Conservation (phyloP, 2,329 filamentous ascomycete genomes). For the Colletotrichum melonis region DNA sequence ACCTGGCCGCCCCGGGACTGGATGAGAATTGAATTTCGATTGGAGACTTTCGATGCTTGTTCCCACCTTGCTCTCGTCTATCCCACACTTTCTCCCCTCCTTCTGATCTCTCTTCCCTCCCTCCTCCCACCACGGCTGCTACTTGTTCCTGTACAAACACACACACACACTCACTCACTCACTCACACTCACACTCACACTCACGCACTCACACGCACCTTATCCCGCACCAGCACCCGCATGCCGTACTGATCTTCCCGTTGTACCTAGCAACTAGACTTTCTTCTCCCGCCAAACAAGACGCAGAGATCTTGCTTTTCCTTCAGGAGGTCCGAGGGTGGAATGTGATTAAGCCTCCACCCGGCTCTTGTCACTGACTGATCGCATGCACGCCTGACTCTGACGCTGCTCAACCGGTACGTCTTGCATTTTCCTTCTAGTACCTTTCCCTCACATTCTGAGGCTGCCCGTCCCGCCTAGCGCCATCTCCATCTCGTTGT, state of each 20-base stretch:
- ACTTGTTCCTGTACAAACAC: neutral
- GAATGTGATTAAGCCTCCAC: conserved; percentile 33
- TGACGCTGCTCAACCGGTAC: conserved; percentile 29
- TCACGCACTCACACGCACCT: conserved; percentile 1
- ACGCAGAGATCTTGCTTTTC: conserved; percentile 33
- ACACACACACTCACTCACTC: neutral
- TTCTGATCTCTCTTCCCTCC: conserved; percentile 14
- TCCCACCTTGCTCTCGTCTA: conserved; percentile 15
- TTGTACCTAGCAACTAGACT: conserved; percentile 36
- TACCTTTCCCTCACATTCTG: conserved; percentile 8
- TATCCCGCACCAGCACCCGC: conserved; percentile 13
- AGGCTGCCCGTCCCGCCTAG: neutral
- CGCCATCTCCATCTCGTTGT: conserved; percentile 9
- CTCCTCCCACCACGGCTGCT: conserved; percentile 2
- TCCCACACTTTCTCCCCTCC: conserved; percentile 18
- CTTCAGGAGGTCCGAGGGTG: conserved; percentile 33
- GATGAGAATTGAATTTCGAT: neutral
- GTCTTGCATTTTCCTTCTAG: conserved; percentile 21
- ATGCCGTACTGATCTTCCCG: conserved; percentile 16
- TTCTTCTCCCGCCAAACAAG: conserved; percentile 28
- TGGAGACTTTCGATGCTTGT: neutral
- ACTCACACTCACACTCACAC: neutral
- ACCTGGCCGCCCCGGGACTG: conserved; percentile 1
- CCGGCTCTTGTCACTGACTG: conserved; percentile 32
- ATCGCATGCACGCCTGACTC: conserved; percentile 35